Base-by-base conservation (phyloP, 129 eudicot species). In the Flaveria trinervia region DNA sequence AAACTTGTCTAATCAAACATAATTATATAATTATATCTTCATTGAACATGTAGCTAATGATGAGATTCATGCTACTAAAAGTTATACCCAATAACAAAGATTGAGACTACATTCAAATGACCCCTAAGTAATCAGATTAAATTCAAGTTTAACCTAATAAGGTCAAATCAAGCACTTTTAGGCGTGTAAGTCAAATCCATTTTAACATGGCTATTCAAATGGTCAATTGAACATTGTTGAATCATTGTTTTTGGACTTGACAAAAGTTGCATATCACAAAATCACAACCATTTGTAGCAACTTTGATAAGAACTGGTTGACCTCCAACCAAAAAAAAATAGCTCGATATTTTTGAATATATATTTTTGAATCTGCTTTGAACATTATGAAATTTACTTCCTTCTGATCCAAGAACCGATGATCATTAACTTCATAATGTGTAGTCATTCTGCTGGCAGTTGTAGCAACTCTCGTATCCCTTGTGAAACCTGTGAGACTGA, bases 381-480 rank as follows among this genome's bases (percentile, higher is more conserved):
- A 51, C 25, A 20, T 2, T 4, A 5, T 26, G 1, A 1, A 55
- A 13, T 78, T 57, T 57, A 41, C 75, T 72, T 25, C 74, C n/a
- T 44, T 54, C n/a, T 30, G 17, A 73, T 65, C 59, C 3, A 12
- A 59, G 16, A 45, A 17, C 41, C 16, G 15, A 1, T 11, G 13
- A 36, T 16, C 30, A 22, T 30, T 43, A 65, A 54, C 33, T 52
- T 66, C 8, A 9, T 10, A 55, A 23, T 2, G 22, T 18, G 39
- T 70, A 8, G 48, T 77, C 80, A 78, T 22, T 79, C 88, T 41
- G 82, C 83, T 41, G 96, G 92, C 52, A 90, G 62, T 79, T 90
- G 82, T 65, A 93, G 88, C 76, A 93, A 62, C 84, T 93, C 96
- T 20, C 89, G 84, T 51, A 93, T 90, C 59, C 94, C 96, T 82